A percentile compares a stretch with the other conserved stretches of the same genome.
Evolutionary conservation across 495 filamentous ascomycete species (phyloP).

Genomic region (Darksidea phi): DNA sequence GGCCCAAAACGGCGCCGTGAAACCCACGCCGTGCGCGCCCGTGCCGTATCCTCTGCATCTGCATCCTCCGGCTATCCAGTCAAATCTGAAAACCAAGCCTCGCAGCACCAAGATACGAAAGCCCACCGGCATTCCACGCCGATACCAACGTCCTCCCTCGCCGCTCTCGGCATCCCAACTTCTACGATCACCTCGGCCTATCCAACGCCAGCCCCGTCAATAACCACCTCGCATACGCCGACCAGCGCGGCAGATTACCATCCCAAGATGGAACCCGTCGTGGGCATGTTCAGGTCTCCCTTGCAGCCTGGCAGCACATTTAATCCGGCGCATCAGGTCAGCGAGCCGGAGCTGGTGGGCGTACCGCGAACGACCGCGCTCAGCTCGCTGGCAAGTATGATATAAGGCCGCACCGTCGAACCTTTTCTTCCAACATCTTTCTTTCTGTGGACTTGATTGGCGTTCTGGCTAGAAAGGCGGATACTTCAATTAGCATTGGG

Average conservation of each 20-base stretch:
- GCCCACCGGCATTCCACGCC: constrained; percentile 10
- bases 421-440: neutral
- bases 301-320: constrained; percentile 28
- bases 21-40: constrained; percentile 48
- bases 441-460: neutral
- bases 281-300: constrained; percentile 29
- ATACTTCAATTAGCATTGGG: neutral
- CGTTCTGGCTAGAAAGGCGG: constrained; percentile 1
- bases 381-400: constrained; percentile 34
- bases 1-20: constrained; percentile 68
- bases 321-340: constrained; percentile 12
- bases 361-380: constrained; percentile 27
- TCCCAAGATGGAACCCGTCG: constrained; percentile 28
- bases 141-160: constrained; percentile 1
- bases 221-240: constrained; percentile 2
- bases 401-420: constrained; percentile 5
- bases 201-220: constrained; percentile 5
- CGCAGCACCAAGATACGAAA: neutral
- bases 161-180: constrained; percentile 5
- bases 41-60: constrained; percentile 36
- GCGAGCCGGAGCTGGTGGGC: constrained; percentile 30
- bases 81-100: constrained; percentile 15
- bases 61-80: constrained; percentile 30
- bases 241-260: constrained; percentile 5
- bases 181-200: neutral